Percentiles rank a stretch among this genome's conserved stretches.
Evolutionary conservation across 2,329 filamentous ascomycete genomes (phyloP).

Genomic region (Fusarium torulosum): DNA sequence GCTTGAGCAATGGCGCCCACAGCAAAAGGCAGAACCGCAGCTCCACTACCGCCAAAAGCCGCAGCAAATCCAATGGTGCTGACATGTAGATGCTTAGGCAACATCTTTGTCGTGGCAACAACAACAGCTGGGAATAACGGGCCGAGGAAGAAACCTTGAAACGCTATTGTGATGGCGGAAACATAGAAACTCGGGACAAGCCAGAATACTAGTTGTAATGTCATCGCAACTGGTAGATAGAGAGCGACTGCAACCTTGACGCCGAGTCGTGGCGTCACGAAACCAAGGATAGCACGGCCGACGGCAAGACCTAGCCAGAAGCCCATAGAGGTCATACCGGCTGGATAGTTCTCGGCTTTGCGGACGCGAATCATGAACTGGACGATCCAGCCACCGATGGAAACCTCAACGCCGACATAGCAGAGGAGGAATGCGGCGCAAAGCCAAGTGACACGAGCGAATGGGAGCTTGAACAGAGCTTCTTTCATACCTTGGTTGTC

Average conservation of each 20-base stretch:
- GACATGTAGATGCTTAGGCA: constrained; percentile 81
- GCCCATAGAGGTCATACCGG: constrained; percentile 80
- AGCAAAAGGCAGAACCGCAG: constrained; percentile 74
- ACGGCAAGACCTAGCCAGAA: constrained; percentile 86
- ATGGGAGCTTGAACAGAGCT: constrained; percentile 57
- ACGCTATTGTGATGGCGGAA: constrained; percentile 76
- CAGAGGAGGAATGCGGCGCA: constrained; percentile 78
- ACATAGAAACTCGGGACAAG: constrained; percentile 82
- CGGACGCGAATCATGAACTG: constrained; percentile 85
- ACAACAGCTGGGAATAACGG: constrained; percentile 81
- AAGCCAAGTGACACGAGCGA: constrained; percentile 73
- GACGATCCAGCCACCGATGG: constrained; percentile 85
- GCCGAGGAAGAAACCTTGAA: constrained; percentile 84
- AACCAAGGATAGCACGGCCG: constrained; percentile 77
- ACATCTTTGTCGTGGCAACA: constrained; percentile 74
- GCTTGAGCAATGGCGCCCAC: constrained; percentile 74
- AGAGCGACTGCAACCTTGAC: constrained; percentile 72
- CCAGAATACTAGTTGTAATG: constrained; percentile 81
- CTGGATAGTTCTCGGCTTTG: constrained; percentile 73
- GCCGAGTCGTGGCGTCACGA: constrained; percentile 77
- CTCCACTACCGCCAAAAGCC: constrained; percentile 80
- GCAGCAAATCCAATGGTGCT: constrained; percentile 81
- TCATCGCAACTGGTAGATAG: constrained; percentile 75
- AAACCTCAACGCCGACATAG: constrained; percentile 82
- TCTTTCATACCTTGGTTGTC: constrained; percentile 38